Evolutionary conservation across 2,329 filamentous ascomycete genomes (phyloP), one percentile per base, ranked within the genome.

Genomic region (Botrytis fragariae): DNA sequence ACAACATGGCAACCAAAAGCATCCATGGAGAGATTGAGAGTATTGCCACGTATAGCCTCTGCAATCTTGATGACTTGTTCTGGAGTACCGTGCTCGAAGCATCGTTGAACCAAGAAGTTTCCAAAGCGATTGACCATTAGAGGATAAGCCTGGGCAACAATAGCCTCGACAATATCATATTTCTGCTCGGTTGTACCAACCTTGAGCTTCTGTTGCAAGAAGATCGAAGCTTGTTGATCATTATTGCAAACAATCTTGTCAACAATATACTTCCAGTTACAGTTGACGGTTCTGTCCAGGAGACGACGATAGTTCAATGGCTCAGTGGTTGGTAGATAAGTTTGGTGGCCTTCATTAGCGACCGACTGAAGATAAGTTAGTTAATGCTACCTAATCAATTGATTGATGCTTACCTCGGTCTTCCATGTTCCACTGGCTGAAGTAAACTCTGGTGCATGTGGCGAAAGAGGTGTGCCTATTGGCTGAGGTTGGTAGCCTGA

Each of bases 211-310:
- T 99, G 96, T 82, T 99, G 96, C 62, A 99, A 86, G 84, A 99
- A 99, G 79, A 99, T 98, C 3, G 96, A 99, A 16, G 97, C 96
- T 83, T 99, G 96, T 83, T 99, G 96, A 81, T 99, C 96, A 82
- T 99, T 98, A 85, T 95, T 98, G 88, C 94, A 97, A 77, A 99
- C 95, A 81, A 99, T 99, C 86, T 98, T 98, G 85, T 99, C 95
- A 72, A 99, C 96, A 78, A 99, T 98, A 82, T 97, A 98, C 84
- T 96, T 97, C 96, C 95, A 99, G 85, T 99, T 97, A 84, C 95
- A 98, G 80, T 93, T 97, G 83, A 97, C 94, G 81, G 95, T 97
- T 80, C 95, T 94, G 81, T 99, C 96, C 64, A 98, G 89, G 57
- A 99, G 88, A 72, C 95, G 94, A 74, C 96, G 94, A 80, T 98